phyloP scores from a whole-genome alignment of 331 rosid species.

The Phaseolus coccineus region DNA sequence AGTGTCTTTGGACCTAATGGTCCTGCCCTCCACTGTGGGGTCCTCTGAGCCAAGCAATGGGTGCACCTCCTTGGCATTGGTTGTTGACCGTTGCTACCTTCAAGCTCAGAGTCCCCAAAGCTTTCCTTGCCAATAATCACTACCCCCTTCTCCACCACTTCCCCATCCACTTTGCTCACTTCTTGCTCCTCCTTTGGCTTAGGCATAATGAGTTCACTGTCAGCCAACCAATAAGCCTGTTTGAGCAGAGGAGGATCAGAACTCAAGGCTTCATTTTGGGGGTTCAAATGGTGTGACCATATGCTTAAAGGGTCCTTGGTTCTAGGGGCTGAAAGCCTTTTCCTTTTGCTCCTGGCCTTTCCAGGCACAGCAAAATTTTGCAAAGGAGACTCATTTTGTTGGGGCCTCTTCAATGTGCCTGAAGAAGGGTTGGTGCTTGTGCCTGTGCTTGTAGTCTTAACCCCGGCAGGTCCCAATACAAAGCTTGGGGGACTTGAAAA shows the following conservation, averaged over 20 bases:
- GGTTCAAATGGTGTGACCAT: conserved; percentile 53
- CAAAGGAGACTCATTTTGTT: conserved; percentile 43
- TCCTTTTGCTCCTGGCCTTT: conserved; percentile 84
- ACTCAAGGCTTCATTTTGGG: conserved; percentile 50
- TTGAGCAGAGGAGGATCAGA: conserved; percentile 63
- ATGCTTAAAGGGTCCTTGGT: conserved; percentile 48
- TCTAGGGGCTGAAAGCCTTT: conserved; percentile 56
- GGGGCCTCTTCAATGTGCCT: conserved; percentile 42
- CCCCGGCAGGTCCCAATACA: conserved; percentile 52
- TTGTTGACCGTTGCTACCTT: conserved; percentile 45
- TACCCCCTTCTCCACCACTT: conserved; percentile 13
- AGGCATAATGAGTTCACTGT: conserved; percentile 62
- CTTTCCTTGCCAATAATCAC: conserved; percentile 14
- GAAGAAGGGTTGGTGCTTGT: conserved; percentile 49
- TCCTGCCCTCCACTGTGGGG: conserved; percentile 84
- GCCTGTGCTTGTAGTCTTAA: conserved; percentile 41
- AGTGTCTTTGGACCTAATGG: conserved; percentile 73
- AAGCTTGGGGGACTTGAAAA: conserved; percentile 68
- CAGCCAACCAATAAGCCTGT: conserved; percentile 72
- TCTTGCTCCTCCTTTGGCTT: conserved; percentile 40
- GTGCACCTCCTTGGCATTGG: conserved; percentile 62
- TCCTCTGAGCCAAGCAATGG: conserved; percentile 72
- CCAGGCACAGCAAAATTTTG: conserved; percentile 60
- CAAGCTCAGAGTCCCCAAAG: conserved; percentile 29
- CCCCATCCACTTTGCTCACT: conserved; percentile 28